Conservation (phyloP, 129 eudicot species). For the Scalesia atractyloides region DNA sequence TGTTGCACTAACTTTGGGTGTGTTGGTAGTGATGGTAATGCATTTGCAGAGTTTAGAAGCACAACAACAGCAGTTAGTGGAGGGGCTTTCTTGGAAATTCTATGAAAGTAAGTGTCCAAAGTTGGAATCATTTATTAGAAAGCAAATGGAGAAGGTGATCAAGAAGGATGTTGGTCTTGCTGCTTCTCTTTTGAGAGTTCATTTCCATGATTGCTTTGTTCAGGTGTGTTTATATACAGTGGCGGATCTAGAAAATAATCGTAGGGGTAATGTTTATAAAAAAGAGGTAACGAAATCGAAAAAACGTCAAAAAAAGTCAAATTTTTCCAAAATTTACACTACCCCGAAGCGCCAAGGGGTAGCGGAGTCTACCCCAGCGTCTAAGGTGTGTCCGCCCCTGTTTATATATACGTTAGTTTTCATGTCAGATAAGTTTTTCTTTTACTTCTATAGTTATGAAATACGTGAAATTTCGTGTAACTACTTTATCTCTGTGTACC, state of each 20-base stretch:
- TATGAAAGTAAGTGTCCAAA: constrained; percentile 58
- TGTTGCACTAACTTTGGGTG: neutral
- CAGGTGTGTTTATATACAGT: constrained; percentile 61
- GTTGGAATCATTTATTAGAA: constrained; percentile 59
- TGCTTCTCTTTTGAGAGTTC: constrained; percentile 73
- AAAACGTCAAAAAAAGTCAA: too few species aligned
- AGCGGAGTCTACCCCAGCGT: too few species aligned
- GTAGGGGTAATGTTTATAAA: too few species aligned
- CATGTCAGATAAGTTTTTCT: neutral
- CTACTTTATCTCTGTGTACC: too few species aligned
- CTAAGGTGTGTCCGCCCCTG: too few species aligned
- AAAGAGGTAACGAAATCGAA: too few species aligned
- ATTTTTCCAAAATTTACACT: too few species aligned
- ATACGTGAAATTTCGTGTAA: too few species aligned
- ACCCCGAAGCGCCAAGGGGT: too few species aligned
- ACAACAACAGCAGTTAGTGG: constrained; percentile 41
- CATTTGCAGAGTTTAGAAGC: constrained; percentile 32
- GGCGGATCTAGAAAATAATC: too few species aligned
- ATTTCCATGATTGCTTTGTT: constrained; percentile 86
- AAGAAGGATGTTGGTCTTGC: constrained; percentile 64
- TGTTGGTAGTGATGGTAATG: constrained; percentile 28
- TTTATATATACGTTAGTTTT: neutral
- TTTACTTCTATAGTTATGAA: neutral
- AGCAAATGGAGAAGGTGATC: constrained; percentile 53
- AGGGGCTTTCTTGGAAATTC: constrained; percentile 55